phyloP scores from a whole-genome alignment of 1,284 basidiomycete species.

The Vanrija pseudolonga region DNA sequence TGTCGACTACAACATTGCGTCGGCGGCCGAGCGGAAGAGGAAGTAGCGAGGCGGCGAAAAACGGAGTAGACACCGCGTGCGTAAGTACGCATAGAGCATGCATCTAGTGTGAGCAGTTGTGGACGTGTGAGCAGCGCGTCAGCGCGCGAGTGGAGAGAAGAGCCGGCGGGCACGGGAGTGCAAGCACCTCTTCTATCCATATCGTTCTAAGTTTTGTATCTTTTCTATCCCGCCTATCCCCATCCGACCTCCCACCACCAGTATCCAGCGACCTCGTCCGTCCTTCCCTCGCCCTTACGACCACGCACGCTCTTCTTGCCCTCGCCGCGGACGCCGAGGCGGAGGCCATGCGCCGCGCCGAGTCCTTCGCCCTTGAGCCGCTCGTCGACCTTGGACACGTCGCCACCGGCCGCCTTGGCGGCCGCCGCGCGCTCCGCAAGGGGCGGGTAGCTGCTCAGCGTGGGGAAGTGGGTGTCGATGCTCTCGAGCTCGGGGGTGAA shows the following conservation, averaged over 20 bases:
- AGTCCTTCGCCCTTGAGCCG: slow-evolving; percentile 32
- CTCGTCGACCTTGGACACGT: neutral
- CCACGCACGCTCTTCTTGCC: slow-evolving; percentile 38
- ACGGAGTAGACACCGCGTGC: neutral
- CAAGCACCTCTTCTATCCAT: no score
- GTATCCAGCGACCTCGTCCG: slow-evolving; percentile 46
- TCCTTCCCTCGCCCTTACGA: slow-evolving; percentile 43
- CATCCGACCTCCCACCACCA: slow-evolving; percentile 52
- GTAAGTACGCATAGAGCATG: neutral
- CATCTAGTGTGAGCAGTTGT: neutral
- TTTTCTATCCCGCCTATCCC: slow-evolving; percentile 15
- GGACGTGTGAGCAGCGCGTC: neutral
- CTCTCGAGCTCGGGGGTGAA: slow-evolving; percentile 47
- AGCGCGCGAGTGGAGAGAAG: no score
- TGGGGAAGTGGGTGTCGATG: slow-evolving; percentile 42
- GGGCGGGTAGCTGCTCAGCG: slow-evolving; percentile 27
- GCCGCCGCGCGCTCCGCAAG: slow-evolving; percentile 22
- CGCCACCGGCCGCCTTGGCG: neutral
- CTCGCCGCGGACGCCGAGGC: slow-evolving; percentile 35
- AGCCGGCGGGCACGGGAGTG: no score
- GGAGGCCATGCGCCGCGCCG: slow-evolving; percentile 23
- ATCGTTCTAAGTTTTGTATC: no score
- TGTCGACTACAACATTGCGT: slow-evolving; percentile 39
- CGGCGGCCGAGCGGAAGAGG: slow-evolving; percentile 12
- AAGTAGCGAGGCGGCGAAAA: neutral